These are phyloP conservation scores for Gilbertella persicaria DNA, from an alignment of 371 early-diverging fungal genomes.

Conservation along the genomic window DNA sequence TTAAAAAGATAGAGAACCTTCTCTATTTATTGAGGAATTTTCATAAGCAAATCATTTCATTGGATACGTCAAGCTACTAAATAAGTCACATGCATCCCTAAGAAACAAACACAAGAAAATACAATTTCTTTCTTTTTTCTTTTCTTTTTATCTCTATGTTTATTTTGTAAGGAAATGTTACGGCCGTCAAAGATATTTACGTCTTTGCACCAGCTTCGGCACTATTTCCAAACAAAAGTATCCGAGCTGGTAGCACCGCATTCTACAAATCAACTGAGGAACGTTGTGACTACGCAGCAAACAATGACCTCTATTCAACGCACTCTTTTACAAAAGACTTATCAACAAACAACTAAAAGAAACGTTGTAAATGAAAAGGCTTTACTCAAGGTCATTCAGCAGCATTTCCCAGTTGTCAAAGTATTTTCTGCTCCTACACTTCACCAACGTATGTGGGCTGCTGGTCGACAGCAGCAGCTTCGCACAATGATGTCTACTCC, in stretches of 20 bases:
- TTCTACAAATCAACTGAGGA: constrained; percentile 1
- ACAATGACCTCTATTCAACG: constrained; percentile 7
- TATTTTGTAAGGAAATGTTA: constrained; percentile 13
- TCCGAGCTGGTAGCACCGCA: constrained; percentile 27
- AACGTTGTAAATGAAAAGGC: constrained; percentile 5
- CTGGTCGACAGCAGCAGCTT: constrained; percentile 16
- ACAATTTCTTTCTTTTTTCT: constrained; percentile 1
- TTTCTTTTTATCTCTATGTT: constrained; percentile 9
- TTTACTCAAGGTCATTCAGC: constrained; percentile 18
- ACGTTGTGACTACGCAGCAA: constrained; percentile 19
- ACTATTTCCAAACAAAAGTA: constrained; percentile 27
- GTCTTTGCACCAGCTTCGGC: constrained; percentile 39
- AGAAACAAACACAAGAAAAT: too few species aligned
- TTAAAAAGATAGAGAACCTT: too few species aligned
- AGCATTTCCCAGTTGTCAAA: constrained; percentile 30
- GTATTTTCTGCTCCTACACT: constrained; percentile 25
- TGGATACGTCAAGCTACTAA: too few species aligned
- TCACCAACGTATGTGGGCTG: constrained; percentile 7
- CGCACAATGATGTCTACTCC: constrained; percentile 29
- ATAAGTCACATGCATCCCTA: too few species aligned
- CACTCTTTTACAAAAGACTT: constrained; percentile 4
- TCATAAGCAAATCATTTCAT: too few species aligned
- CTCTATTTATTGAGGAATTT: too few species aligned
- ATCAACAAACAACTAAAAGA: not conserved
- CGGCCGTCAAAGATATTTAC: constrained; percentile 34